These are phyloP conservation scores for Cicer pinnatifidum DNA, from an alignment of 306 rosid species.

Conservation along the genomic window DNA sequence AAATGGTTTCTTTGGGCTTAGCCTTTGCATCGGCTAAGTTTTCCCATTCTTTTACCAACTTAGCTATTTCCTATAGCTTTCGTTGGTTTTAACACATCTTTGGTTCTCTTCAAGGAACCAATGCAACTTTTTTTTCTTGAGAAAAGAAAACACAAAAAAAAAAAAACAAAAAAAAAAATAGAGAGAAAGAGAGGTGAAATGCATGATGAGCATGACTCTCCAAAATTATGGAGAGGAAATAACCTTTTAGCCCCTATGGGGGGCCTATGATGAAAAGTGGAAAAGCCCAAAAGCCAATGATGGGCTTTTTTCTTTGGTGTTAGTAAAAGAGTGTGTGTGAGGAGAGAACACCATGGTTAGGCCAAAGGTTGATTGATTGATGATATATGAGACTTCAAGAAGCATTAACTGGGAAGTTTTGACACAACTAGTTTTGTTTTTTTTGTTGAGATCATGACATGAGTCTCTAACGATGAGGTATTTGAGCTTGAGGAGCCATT, in stretches of 20 bases:
- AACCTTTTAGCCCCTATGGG: constrained; percentile 60
- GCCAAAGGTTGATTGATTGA: constrained; percentile 58
- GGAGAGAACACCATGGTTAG: constrained; percentile 97
- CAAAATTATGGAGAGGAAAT: constrained; percentile 51
- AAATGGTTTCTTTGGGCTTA: constrained; percentile 45
- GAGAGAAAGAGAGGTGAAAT: constrained; percentile 46
- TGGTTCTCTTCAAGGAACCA: constrained; percentile 63
- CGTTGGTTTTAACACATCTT: constrained; percentile 55
- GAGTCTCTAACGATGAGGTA: constrained; percentile 83
- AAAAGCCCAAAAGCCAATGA: constrained; percentile 59
- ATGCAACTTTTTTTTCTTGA: constrained; percentile 44
- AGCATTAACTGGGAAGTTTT: constrained; percentile 53
- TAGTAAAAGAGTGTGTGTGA: constrained; percentile 55
- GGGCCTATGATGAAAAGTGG: constrained; percentile 53
- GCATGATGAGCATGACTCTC: constrained; percentile 78
- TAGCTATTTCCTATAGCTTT: constrained; percentile 69
- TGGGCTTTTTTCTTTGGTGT: constrained; percentile 55
- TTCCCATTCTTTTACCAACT: constrained; percentile 50
- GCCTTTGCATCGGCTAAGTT: constrained; percentile 60
- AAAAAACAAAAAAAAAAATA: no score
- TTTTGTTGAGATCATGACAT: constrained; percentile 5
- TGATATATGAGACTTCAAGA: constrained; percentile 58
- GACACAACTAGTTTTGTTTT: constrained; percentile 49
- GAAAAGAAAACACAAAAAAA: not conserved
- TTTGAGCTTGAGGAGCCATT: constrained; percentile 79